phyloP scores from a whole-genome alignment of 1,139 yeast species.

The Hansenula anomala region DNA sequence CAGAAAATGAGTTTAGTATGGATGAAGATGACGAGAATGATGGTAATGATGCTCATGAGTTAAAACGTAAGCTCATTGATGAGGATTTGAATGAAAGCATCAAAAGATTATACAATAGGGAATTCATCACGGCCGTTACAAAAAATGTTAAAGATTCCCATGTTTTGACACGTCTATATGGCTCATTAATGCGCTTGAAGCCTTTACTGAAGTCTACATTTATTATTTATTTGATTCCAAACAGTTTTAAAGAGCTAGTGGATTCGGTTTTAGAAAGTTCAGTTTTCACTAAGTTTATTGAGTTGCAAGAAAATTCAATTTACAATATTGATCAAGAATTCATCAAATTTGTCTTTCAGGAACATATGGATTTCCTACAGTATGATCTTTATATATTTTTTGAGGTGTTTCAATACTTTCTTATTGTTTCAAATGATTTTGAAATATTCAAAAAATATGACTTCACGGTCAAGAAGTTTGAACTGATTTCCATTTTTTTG shows the following conservation, averaged over 20 bases:
- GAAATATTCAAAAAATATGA: slow-evolving; percentile 46
- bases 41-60: background rate
- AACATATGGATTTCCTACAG: slow-evolving; percentile 20
- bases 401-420: slow-evolving; percentile 50
- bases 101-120: slow-evolving; percentile 18
- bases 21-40: no score
- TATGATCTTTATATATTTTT: slow-evolving; percentile 33
- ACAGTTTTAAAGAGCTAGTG: slow-evolving; percentile 16
- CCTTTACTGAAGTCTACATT: slow-evolving; percentile 19
- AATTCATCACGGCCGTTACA: slow-evolving; percentile 16
- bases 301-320: slow-evolving; percentile 20
- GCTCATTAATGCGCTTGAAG: slow-evolving; percentile 17
- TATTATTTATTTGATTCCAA: slow-evolving; percentile 22
- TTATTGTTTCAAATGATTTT: slow-evolving; percentile 65
- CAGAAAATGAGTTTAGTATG: background rate
- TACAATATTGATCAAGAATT: slow-evolving; percentile 4
- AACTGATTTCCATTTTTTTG: slow-evolving; percentile 43
- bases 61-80: slow-evolving; percentile 8
- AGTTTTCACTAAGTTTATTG: slow-evolving; percentile 22
- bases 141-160: slow-evolving; percentile 8
- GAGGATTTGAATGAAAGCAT: slow-evolving; percentile 10
- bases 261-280: slow-evolving; percentile 17
- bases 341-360: slow-evolving; percentile 16
- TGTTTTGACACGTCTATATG: slow-evolving; percentile 14
- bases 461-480: slow-evolving; percentile 43